phyloP scores from a whole-genome alignment of 352 stramenopile species.

The Elongisporangium undulatum region DNA sequence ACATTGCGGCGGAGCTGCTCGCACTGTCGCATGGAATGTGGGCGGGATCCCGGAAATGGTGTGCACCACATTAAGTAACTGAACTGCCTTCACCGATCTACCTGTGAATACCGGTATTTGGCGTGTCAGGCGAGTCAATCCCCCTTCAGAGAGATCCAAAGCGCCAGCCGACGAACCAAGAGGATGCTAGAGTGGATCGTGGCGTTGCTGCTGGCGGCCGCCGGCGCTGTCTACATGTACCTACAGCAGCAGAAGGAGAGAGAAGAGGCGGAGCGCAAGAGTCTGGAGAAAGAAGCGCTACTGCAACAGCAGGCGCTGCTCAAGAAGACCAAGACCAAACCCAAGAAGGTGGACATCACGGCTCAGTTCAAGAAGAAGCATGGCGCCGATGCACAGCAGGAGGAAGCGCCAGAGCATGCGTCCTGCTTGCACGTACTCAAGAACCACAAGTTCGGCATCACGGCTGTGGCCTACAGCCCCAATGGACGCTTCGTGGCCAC shows the following conservation, averaged over 20 bases:
- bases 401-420: constrained; percentile 24
- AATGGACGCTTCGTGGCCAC: constrained; percentile 79
- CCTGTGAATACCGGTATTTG: constrained; percentile 3
- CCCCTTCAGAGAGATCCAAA: constrained; percentile 3
- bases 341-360: constrained; percentile 66
- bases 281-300: constrained; percentile 51
- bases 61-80: neutral
- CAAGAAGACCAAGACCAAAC: constrained; percentile 64
- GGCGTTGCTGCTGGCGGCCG: constrained; percentile 49
- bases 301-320: constrained; percentile 34
- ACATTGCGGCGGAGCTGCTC: neutral
- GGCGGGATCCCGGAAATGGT: neutral
- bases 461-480: constrained; percentile 60
- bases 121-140: neutral
- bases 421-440: constrained; percentile 45
- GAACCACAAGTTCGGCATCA: constrained; percentile 71
- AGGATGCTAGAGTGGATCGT: constrained; percentile 34
- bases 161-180: neutral
- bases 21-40: neutral
- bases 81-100: neutral
- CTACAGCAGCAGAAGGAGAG: constrained; percentile 40
- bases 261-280: constrained; percentile 18
- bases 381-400: constrained; percentile 13
- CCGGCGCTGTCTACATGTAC: constrained; percentile 59
- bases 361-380: constrained; percentile 70